These are phyloP conservation scores for Yamadazyma sp. DNA, from an alignment of 1,139 yeast genomes.

Conservation along the genomic window DNA sequence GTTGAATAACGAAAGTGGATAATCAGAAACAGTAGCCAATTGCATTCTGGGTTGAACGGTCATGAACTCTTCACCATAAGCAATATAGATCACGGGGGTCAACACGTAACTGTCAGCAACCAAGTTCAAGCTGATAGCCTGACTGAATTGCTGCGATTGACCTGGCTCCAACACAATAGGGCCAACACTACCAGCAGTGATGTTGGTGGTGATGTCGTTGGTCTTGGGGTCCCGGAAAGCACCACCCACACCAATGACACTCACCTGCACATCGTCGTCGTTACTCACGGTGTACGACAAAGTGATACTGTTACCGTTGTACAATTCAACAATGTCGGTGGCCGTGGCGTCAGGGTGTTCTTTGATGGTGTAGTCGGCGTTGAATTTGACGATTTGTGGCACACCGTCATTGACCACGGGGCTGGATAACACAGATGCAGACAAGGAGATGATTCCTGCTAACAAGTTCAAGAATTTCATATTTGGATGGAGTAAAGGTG, in stretches of 20 bases:
- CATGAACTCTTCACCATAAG: conserved; percentile 47
- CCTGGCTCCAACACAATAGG: conserved; percentile 57
- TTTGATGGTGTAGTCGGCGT: conserved; percentile 40
- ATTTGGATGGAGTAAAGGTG: background rate
- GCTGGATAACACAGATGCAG: conserved; percentile 2
- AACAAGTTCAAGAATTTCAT: conserved; percentile 3
- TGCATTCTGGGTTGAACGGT: conserved; percentile 60
- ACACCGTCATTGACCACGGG: conserved; percentile 19
- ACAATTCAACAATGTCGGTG: conserved; percentile 40
- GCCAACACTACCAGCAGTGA: conserved; percentile 66
- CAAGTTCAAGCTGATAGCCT: conserved; percentile 55
- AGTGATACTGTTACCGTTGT: conserved; percentile 55
- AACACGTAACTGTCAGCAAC: conserved; percentile 59
- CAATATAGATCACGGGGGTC: conserved; percentile 59
- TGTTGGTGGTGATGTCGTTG: conserved; percentile 53
- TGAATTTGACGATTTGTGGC: conserved; percentile 30
- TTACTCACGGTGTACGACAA: conserved; percentile 58
- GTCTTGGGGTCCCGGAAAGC: conserved; percentile 56
- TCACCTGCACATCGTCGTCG: conserved; percentile 50
- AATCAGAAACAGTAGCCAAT: conserved; percentile 60
- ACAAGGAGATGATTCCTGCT: conserved; percentile 1
- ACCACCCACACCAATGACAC: conserved; percentile 77
- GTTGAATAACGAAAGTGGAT: conserved; percentile 66
- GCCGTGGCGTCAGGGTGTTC: conserved; percentile 38
- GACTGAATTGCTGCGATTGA: conserved; percentile 48